Base-by-base conservation (phyloP, 371 early-diverging fungal species). In the Chytridium lagenaria region DNA sequence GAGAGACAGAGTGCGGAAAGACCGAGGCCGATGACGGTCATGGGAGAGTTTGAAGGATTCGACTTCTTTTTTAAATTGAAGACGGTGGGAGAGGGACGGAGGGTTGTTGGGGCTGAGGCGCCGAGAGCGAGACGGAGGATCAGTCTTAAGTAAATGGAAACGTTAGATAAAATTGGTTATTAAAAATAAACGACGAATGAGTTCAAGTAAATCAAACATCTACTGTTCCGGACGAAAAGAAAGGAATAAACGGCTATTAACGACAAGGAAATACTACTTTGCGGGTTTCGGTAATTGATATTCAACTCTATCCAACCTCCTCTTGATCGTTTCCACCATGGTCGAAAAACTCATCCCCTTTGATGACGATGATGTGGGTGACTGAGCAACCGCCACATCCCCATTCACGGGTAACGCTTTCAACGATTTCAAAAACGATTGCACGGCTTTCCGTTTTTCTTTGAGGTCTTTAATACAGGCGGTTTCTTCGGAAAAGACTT, bases 51-150 rank as follows among this genome's bases (percentile, higher is more conserved):
- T 86, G 78, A 86, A 86, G 37, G 72, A 26, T 69, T 86, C 86
- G 68, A 84, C 84, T 63, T 84, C 81, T 31, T 70, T 76, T 67
- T 86, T 86, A 81, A 83, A 86, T 26, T 76, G 74, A 26, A 83
- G 63, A 5, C 83, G 72, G 16, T 75, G 77, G n/a, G 70, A 66
- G 38, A 76, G 61, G 5, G 81, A 0, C 78, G 73, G 37, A 83
- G 69, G n/a, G 78, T 72, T 28, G 81, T 70, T 5, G 83, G 83
- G 15, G 79, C 81, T 38, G 49, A 50, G 28, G 68, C 31, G 38
- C 83, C 83, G n/a, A 83, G 70, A 0, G 83, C 83, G 30, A 80
- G 69, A n/a, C 77, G 66, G 28, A 83, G 78, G 52, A 83, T 75
- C 51, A 80, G 65, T 39, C 81, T 81, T 12, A 5, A 22, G 26